Conservation (phyloP, 106 monocot genomes). For the Posidonia australis region DNA sequence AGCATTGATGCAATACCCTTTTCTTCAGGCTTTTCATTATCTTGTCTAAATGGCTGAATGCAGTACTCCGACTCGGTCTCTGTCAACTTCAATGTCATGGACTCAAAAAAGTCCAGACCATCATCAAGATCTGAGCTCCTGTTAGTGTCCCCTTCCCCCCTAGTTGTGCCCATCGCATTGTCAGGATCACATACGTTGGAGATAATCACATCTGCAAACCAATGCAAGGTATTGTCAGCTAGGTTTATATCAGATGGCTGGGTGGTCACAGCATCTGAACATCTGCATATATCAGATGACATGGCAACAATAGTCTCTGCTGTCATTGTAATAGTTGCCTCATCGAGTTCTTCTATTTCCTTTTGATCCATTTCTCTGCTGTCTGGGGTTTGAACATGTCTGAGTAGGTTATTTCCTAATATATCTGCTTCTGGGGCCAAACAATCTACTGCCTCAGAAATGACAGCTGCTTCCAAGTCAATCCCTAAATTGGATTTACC, state of each 20-base stretch:
- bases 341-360: too few relatives aligned
- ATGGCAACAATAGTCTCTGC: too few relatives aligned
- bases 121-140: conserved; percentile 8
- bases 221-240: conserved; percentile 3
- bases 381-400: background rate
- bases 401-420: background rate
- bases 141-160: background rate
- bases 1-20: conserved; percentile 16
- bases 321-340: too few relatives aligned
- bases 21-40: conserved; percentile 3
- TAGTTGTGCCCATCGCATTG: background rate
- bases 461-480: background rate
- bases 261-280: background rate
- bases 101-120: conserved; percentile 49
- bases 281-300: background rate
- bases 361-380: too few relatives aligned
- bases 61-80: conserved; percentile 28
- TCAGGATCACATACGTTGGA: background rate
- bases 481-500: background rate
- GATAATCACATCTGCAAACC: conserved; percentile 19
- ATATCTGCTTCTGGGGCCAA: background rate
- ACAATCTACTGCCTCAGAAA: background rate
- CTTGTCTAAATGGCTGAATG: background rate
- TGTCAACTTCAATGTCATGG: conserved; percentile 47
- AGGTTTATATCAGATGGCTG: background rate